Evolutionary conservation across 2,329 filamentous ascomycete genomes (phyloP).

Genomic region (Colletotrichum brevisporum): DNA sequence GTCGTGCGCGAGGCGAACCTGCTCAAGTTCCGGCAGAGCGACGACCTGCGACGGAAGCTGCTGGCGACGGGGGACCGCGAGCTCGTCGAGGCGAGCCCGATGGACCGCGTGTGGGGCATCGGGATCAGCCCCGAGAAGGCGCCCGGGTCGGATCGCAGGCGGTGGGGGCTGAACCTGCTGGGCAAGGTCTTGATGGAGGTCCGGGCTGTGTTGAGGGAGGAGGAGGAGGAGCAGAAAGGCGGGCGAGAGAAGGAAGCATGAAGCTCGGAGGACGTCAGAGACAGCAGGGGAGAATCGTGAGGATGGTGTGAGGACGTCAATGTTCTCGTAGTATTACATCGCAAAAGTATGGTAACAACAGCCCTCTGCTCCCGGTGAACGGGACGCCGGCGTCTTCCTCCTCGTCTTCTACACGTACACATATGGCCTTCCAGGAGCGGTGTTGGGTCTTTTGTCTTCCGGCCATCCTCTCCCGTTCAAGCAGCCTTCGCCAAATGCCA

Average conservation of each 20-base stretch:
- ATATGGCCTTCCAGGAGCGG: slow-evolving; percentile 37
- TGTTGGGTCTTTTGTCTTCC: slow-evolving; percentile 27
- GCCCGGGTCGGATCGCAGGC: slow-evolving; percentile 53
- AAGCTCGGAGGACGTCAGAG: not conserved
- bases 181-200: slow-evolving; percentile 74
- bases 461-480: slow-evolving; percentile 15
- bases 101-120: slow-evolving; percentile 76
- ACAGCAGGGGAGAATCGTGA: not conserved
- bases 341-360: slow-evolving; percentile 32
- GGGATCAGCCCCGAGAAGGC: slow-evolving; percentile 70
- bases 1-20: slow-evolving; percentile 72
- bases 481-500: slow-evolving; percentile 22
- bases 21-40: slow-evolving; percentile 69
- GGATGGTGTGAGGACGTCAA: slow-evolving; percentile 15
- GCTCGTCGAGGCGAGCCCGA: slow-evolving; percentile 73
- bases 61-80: slow-evolving; percentile 71
- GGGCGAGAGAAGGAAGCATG: not conserved
- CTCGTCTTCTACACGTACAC: slow-evolving; percentile 38
- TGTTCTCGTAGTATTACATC: slow-evolving; percentile 39
- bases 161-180: slow-evolving; percentile 76
- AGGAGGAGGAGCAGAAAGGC: slow-evolving; percentile 44
- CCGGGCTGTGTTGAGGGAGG: slow-evolving; percentile 64
- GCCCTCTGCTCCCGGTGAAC: not conserved
- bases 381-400: slow-evolving; percentile 9
- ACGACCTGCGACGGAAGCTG: slow-evolving; percentile 62